These are phyloP conservation scores for Paulownia fortunei DNA, from an alignment of 257 asterid genomes.

Conservation along the genomic window DNA sequence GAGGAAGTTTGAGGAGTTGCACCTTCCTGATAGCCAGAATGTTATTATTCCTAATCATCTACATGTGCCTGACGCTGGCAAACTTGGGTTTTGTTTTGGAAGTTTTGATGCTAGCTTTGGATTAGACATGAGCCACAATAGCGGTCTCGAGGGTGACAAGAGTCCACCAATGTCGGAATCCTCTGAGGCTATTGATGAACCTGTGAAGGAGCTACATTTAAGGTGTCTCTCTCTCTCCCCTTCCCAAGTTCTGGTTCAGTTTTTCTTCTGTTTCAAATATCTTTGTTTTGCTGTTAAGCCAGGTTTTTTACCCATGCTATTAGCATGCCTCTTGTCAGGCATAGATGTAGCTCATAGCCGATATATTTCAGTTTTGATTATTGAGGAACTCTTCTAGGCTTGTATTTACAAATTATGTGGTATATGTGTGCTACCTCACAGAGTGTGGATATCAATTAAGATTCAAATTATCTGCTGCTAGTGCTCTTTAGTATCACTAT, in stretches of 20 bases:
- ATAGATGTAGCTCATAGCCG: neutral
- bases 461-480: neutral
- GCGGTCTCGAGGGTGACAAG: conserved; percentile 36
- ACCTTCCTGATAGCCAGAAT: conserved; percentile 49
- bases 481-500: neutral
- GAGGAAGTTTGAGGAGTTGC: conserved; percentile 46
- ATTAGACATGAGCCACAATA: conserved; percentile 36
- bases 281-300: neutral
- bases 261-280: neutral
- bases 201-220: conserved; percentile 40
- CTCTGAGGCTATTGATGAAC: conserved; percentile 50
- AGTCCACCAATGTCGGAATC: conserved; percentile 47
- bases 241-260: neutral
- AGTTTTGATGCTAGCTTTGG: conserved; percentile 61
- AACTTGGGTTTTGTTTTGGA: conserved; percentile 71
- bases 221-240: conserved; percentile 45
- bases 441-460: neutral
- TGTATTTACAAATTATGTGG: neutral
- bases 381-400: neutral
- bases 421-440: neutral
- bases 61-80: conserved; percentile 65
- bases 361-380: neutral
- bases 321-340: neutral
- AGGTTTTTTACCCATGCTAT: neutral
- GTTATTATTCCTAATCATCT: conserved; percentile 69